Evolutionary conservation across 495 filamentous ascomycete genomes (phyloP).

Genomic region (Penicillium cosmopolitanum): DNA sequence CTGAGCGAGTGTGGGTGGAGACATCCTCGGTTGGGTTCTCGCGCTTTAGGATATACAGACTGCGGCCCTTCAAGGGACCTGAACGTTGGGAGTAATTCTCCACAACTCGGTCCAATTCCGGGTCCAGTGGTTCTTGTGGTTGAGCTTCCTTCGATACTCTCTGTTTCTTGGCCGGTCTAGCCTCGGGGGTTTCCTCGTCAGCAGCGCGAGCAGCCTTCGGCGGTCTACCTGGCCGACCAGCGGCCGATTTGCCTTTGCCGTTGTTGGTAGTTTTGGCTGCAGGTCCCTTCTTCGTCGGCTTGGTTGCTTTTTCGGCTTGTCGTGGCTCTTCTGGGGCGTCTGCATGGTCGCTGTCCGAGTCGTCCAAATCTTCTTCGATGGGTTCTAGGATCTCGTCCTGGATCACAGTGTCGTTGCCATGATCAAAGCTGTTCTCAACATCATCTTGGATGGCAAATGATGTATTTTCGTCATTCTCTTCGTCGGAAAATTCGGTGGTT

Average conservation of each 20-base stretch:
- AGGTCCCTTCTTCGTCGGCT: slow-evolving; percentile 16
- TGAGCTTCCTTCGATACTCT: slow-evolving; percentile 23
- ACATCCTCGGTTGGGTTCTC: slow-evolving; percentile 60
- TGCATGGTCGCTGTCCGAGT: slow-evolving; percentile 55
- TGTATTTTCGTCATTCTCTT: slow-evolving; percentile 43
- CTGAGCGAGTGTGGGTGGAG: slow-evolving; percentile 56
- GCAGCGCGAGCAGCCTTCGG: slow-evolving; percentile 29
- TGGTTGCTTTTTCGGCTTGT: slow-evolving; percentile 16
- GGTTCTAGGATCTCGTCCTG: slow-evolving; percentile 41
- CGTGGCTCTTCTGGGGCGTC: slow-evolving; percentile 13
- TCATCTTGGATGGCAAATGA: slow-evolving; percentile 19
- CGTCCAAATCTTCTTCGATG: slow-evolving; percentile 58
- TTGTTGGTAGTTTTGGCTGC: slow-evolving; percentile 19
- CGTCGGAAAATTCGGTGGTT: slow-evolving; percentile 39
- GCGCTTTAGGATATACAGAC: slow-evolving; percentile 71
- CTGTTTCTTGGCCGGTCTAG: slow-evolving; percentile 40
- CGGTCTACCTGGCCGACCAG: slow-evolving; percentile 40
- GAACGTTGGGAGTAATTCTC: slow-evolving; percentile 49
- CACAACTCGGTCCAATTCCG: slow-evolving; percentile 45
- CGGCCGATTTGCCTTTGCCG: slow-evolving; percentile 21
- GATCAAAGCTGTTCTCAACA: slow-evolving; percentile 32
- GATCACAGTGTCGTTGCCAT: slow-evolving; percentile 33
- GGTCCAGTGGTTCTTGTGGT: slow-evolving; percentile 29
- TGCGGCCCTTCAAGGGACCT: slow-evolving; percentile 56
- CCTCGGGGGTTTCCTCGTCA: slow-evolving; percentile 29